Conservation (phyloP, 495 filamentous ascomycete genomes). For the Evansstolkia leycettana region DNA sequence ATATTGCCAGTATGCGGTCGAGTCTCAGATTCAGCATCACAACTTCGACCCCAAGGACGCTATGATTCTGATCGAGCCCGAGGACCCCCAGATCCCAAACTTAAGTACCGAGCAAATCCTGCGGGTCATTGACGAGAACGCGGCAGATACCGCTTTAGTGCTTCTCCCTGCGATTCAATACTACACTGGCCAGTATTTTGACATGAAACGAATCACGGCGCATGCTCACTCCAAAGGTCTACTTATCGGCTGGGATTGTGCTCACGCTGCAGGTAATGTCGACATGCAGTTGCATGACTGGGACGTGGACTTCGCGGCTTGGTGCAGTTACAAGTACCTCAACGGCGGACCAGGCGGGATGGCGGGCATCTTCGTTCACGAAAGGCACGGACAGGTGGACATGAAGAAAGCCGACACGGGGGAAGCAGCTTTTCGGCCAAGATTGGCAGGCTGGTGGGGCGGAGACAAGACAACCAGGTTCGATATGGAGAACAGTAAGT, state of each 20-base stretch:
- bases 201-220: conserved; percentile 73
- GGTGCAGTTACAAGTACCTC: conserved; percentile 97
- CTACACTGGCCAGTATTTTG: conserved; percentile 86
- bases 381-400: conserved; percentile 48
- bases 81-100: conserved; percentile 32
- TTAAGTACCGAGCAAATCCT: conserved; percentile 65
- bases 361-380: conserved; percentile 79
- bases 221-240: conserved; percentile 67
- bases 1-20: conserved; percentile 61
- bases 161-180: conserved; percentile 88
- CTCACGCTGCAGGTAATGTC: conserved; percentile 90
- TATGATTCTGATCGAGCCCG: conserved; percentile 66
- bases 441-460: conserved; percentile 87
- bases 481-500: conserved; percentile 55
- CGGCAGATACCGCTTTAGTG: conserved; percentile 61
- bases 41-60: conserved; percentile 51
- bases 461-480: conserved; percentile 66
- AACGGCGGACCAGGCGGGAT: conserved; percentile 85
- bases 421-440: conserved; percentile 31
- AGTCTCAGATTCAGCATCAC: conserved; percentile 78
- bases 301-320: conserved; percentile 92
- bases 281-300: conserved; percentile 74
- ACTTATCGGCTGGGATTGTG: conserved; percentile 86
- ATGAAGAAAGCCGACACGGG: conserved; percentile 20
- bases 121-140: conserved; percentile 63